Base-by-base conservation (phyloP, 208 protist species). In the Angomonas desouzai region DNA sequence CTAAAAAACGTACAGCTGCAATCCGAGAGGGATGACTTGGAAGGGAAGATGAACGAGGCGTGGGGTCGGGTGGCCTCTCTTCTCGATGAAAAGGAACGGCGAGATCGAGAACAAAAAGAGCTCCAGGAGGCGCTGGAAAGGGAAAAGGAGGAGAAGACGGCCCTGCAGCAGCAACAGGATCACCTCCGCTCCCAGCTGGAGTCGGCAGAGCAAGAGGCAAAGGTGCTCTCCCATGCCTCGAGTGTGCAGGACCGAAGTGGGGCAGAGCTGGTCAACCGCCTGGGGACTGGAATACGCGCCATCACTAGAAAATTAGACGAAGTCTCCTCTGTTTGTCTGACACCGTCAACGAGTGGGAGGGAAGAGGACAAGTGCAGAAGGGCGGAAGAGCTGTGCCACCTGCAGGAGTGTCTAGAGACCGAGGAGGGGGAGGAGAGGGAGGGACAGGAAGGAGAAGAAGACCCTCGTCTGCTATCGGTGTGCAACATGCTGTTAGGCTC, bases 1-100 rank as follows among this genome's bases (percentile, higher is more conserved):
- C 62, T 91, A 48, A 16, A 32, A 16, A 56, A 74, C 10, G 64
- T 76, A 34, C 55, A 77, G 3, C 38, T 89, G 20, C 74, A 67
- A 0, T 77, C 79, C 11, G 81, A 90, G 70, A 75, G 83, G 30
- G 83, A 90, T 55, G 84, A 83, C 33, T 71, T 91, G 13, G 64
- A 74, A 27, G 66, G 22, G 11, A 82, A 81, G 56, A 66, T 91
- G 49, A 65, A 67, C 38, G 84, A 87, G 27, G 81, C 81, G 48
- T 91, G 87, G 84, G 29, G 72, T 22, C 70, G 55, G 16, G 72
- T 86, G 9, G 83, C 79, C 4, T 64, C 61, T 27, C 30, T 87
- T 33, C 58, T 68, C 16, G 63, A 74, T 11, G 51, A 61, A 0
- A 64, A 76, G 48, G 59, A 51, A 23, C 38, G 23, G 51, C 63